Evolutionary conservation across 2,329 filamentous ascomycete genomes (phyloP), one percentile per base, ranked within the genome.

Genomic region (Cadophora malorum): DNA sequence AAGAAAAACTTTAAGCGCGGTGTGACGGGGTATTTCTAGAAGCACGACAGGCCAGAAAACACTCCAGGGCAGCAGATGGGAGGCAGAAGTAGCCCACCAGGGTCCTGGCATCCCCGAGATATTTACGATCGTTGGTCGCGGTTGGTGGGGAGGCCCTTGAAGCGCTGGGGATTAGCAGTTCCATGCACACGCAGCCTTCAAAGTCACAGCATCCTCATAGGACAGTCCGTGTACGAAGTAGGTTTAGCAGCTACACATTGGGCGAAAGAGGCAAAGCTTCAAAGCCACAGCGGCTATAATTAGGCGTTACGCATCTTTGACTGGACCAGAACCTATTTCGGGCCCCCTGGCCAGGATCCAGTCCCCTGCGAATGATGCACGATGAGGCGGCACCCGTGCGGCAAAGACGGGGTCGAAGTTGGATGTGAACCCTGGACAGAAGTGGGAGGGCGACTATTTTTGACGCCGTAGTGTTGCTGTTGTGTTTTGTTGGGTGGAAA

Each of bases 1-100:
- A 23, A 67, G 69, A 69, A 73, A 73, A 69, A 70, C 62, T 70
- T 72, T 73, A 73, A 69, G 72, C 70, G 71, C 71, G 72, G 59
- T 69, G 66, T 67, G 66, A 71, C 52, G 67, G 52, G 61, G 65
- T 73, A 73, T 74, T 72, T 74, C 71, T 68, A 75, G 72, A 72
- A 72, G 70, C 66, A 64, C 61, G 63, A 53, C 65, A 62, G 58
- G 45, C 56, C 55, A 52, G 69, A 21, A 33, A 45, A 66, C 53
- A 65, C 62, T 47, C 52, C 47, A 28, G 28, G 28, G 28, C 28
- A 28, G 5, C 28, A 25, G 38, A 28, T 41, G 16, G 33, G 56
- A 52, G 47, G 33, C 23, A 31, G 25, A 38, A 45, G 14, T 19
- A 31, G 33, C 4, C 6, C 58, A 61, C 28, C 16, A 23, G 58